Evolutionary conservation across 306 rosid species (phyloP), one percentile per base, ranked within the genome.

Genomic region (Ammopiptanthus mongolicus): DNA sequence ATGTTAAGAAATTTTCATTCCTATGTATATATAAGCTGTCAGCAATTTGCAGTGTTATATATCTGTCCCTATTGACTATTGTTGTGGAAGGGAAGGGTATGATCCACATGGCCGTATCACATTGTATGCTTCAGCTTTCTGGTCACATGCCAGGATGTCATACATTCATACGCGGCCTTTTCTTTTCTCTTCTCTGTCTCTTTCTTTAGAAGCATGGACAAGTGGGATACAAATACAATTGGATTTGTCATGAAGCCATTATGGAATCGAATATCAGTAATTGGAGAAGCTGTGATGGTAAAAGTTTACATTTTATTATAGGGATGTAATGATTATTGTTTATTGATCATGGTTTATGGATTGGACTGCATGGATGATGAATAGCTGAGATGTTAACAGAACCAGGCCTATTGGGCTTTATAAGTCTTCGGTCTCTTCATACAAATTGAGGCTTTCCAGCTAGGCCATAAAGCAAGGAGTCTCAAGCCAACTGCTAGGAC

Each of bases 91-190:
- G n/a, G 4, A 25, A 17, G 10, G 14, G 42, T 33, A 3, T 47
- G 52, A 55, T 22, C 79, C 69, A 75, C 79, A 21, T 63, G 52
- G 55, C 57, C 71, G 50, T 19, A 63, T 66, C 4, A 10, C 19
- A 28, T 28, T 1, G 9, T 14, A 6, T 52, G 10, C 39, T 13
- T 14, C 56, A 3, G n/a, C 5, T 42, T 42, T 42, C 15, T 10
- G 5, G 15, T 59, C 69, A 58, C 69, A 58, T 64, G 79, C 37
- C 8, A 55, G 9, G 55, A 36, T 50, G 21, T 48, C 46, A 36
- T 1, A 36, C 42, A 36, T 36, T 36, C 11, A 19, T 39, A 41
- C 15, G 0, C 2, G 3, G 2, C 6, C 5, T 13, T 12, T 37
- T 64, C 12, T 5, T 28, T 29, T 5, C 3, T 58, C 9, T 5